Conservation (phyloP, 2,329 filamentous ascomycete genomes). For the Fusarium algeriense region DNA sequence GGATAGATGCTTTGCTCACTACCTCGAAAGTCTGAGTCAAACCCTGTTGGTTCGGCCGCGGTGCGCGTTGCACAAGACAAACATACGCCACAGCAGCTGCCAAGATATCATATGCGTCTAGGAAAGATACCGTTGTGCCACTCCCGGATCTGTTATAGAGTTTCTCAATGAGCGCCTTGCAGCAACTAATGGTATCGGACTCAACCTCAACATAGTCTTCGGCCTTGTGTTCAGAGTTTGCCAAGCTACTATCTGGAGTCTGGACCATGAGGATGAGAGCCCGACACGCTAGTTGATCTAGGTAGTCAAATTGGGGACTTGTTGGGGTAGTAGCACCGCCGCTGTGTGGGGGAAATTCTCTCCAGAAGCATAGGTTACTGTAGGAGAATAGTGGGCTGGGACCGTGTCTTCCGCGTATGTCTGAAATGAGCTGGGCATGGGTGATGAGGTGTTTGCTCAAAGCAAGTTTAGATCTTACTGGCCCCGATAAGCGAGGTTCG, state of each 20-base stretch:
- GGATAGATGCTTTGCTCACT: slow-evolving; percentile 25
- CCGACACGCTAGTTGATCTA: slow-evolving; percentile 20
- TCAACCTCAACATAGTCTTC: slow-evolving; percentile 5
- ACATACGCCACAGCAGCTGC: slow-evolving; percentile 18
- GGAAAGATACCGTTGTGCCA: slow-evolving; percentile 4
- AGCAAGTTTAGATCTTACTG: not conserved
- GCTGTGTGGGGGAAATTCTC: slow-evolving; percentile 7
- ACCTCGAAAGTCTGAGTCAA: slow-evolving; percentile 22
- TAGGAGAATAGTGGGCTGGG: not conserved
- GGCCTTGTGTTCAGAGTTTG: not conserved
- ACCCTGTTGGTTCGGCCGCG: not conserved
- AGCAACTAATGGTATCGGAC: slow-evolving; percentile 5
- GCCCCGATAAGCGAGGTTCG: not conserved
- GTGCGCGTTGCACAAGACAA: not conserved
- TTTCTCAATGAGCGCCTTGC: slow-evolving; percentile 12
- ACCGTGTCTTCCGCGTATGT: not conserved
- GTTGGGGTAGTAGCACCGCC: not conserved
- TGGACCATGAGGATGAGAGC: slow-evolving; percentile 6
- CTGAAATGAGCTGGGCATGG: slow-evolving; percentile 13
- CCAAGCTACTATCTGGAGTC: accelerated
- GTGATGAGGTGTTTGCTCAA: slow-evolving; percentile 13
- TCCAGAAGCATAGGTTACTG: slow-evolving; percentile 27
- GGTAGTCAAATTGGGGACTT: not conserved
- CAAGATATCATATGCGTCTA: slow-evolving; percentile 25
- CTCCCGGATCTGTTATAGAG: not conserved